Conservation (phyloP, 2,329 filamentous ascomycete genomes). For the Cladophialophora chaetospira region DNA sequence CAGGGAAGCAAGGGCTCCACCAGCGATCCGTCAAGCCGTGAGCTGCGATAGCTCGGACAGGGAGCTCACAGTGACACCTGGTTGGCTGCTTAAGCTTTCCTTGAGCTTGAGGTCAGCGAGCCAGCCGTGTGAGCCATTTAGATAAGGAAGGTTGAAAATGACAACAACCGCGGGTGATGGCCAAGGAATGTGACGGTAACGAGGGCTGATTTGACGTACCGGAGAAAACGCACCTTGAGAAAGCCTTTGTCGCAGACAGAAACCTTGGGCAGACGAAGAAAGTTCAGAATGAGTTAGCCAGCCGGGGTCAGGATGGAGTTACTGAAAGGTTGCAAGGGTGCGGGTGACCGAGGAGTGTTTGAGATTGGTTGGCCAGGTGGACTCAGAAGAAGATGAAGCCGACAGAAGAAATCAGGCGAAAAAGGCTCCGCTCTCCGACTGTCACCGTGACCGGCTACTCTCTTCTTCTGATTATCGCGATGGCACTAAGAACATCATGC, state of each 20-base stretch:
- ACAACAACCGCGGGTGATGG: conserved; percentile 10
- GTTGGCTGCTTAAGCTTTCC: conserved; percentile 38
- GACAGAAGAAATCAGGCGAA: conserved; percentile 5
- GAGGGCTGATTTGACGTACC: conserved; percentile 21
- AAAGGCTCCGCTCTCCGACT: not conserved
- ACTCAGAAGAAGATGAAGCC: not conserved
- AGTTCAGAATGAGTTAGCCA: conserved; percentile 1
- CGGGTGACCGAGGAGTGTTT: conserved; percentile 1
- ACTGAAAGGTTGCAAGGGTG: conserved; percentile 16
- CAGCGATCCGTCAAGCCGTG: conserved; percentile 34
- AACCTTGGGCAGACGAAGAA: not conserved
- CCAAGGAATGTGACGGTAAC: conserved; percentile 19
- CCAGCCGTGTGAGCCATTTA: conserved; percentile 36
- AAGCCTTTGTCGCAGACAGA: conserved; percentile 19
- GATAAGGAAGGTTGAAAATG: conserved; percentile 23
- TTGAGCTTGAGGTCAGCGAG: conserved; percentile 32
- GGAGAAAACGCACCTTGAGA: conserved; percentile 19
- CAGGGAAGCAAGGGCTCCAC: conserved; percentile 31
- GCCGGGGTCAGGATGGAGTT: conserved; percentile 24
- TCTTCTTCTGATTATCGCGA: not conserved
- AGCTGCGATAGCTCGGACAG: conserved; percentile 35
- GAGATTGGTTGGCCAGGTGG: conserved; percentile 8
- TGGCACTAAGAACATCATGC: not conserved
- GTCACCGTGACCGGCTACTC: not conserved
- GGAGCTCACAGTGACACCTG: conserved; percentile 26